phyloP scores from a whole-genome alignment of 2,329 filamentous ascomycete genomes.

The Hawksworthiomyces lignivorus region DNA sequence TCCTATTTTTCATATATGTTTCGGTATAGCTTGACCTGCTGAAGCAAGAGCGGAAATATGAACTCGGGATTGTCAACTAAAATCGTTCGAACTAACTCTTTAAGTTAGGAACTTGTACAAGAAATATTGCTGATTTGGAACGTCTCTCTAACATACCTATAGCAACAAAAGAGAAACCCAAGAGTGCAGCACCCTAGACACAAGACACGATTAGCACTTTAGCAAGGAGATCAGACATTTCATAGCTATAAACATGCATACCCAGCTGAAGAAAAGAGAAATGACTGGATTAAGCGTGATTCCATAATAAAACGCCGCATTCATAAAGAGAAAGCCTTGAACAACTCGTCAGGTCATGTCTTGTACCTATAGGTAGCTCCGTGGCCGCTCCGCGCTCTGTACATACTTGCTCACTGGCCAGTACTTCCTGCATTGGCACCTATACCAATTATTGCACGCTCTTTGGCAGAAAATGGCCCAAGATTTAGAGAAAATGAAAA shows the following conservation, averaged over 20 bases:
- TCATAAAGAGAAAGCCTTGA: slow-evolving; percentile 29
- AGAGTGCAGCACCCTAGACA: slow-evolving; percentile 13
- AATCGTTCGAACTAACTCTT: slow-evolving; percentile 16
- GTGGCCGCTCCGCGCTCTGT: no score
- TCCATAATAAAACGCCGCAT: slow-evolving; percentile 15
- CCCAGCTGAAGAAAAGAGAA: slow-evolving; percentile 15
- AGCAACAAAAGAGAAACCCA: slow-evolving; percentile 15
- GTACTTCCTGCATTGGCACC: slow-evolving; percentile 16
- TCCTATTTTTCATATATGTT: slow-evolving; percentile 15
- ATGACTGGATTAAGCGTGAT: slow-evolving; percentile 16
- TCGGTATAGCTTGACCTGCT: slow-evolving; percentile 16
- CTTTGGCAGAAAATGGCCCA: slow-evolving; percentile 16
- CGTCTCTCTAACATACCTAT: no score
- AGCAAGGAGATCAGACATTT: no score
- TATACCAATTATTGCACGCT: slow-evolving; percentile 18
- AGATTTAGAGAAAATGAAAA: slow-evolving; percentile 16
- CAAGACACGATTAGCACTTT: no score
- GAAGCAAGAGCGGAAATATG: slow-evolving; percentile 15
- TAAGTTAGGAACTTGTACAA: no score
- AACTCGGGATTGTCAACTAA: slow-evolving; percentile 17
- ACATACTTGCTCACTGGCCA: slow-evolving; percentile 15
- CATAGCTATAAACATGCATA: no score
- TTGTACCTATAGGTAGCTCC: no score
- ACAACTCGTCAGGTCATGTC: no score
- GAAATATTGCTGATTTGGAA: no score